phyloP scores from a whole-genome alignment of 1,139 yeast genomes.

The Yamadazyma membranifaciens region DNA sequence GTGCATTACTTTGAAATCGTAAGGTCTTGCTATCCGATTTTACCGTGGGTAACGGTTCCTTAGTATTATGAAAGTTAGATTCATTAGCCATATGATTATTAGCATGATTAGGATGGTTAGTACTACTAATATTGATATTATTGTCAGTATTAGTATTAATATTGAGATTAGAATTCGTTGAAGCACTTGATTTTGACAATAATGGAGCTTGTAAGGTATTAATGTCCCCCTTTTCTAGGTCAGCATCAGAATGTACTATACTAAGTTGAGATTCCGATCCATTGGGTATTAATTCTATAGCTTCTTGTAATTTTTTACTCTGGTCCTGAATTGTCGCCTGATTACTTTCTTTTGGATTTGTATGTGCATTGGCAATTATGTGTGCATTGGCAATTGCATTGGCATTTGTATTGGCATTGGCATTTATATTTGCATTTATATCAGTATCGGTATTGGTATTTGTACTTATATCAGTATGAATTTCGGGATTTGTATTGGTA shows the following conservation, averaged over 20 bases:
- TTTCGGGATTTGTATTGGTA: too few species aligned
- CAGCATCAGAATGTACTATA: constrained; percentile 1
- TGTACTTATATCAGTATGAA: too few species aligned
- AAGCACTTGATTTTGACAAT: not conserved
- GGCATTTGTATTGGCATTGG: too few species aligned
- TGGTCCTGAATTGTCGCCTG: constrained; percentile 6
- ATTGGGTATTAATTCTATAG: constrained; percentile 7
- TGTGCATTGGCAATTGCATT: too few species aligned
- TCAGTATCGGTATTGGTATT: too few species aligned
- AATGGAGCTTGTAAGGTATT: not conserved
- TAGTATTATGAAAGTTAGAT: too few species aligned
- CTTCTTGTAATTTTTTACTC: constrained; percentile 11
- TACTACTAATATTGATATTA: too few species aligned
- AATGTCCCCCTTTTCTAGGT: not conserved
- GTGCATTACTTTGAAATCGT: constrained; percentile 22
- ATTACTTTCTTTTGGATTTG: too few species aligned
- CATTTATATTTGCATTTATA: too few species aligned
- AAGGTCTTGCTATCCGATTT: constrained; percentile 33
- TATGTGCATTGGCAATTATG: too few species aligned
- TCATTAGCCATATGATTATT: not conserved
- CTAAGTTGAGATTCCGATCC: constrained; percentile 1
- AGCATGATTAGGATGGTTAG: too few species aligned
- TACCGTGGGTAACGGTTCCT: constrained; percentile 21
- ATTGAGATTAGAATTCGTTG: not conserved
- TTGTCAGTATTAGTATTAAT: too few species aligned